These are phyloP conservation scores for Smithsoniella earleae DNA, from an alignment of 163 green algal species.

Conservation along the genomic window DNA sequence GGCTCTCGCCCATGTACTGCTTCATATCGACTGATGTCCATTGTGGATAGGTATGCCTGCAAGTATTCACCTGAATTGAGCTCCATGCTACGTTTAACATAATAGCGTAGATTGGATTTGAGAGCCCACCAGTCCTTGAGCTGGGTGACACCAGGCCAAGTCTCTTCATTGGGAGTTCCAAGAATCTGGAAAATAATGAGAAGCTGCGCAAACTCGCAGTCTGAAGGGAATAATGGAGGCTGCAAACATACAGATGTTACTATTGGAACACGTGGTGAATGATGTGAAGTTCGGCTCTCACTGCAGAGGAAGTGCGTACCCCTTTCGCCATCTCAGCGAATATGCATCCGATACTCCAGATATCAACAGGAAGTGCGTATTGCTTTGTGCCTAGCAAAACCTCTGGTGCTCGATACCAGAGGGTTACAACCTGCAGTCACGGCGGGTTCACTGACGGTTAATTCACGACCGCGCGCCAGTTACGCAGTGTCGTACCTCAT, in stretches of 20 bases:
- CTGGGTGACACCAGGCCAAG: constrained; percentile 88
- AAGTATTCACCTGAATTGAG: not conserved
- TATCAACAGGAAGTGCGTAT: constrained; percentile 95
- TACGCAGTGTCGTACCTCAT: no score
- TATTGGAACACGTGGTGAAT: not conserved
- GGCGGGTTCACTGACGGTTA: no score
- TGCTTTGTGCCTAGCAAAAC: constrained; percentile 90
- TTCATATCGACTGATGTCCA: constrained; percentile 29
- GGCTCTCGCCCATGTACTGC: constrained; percentile 33
- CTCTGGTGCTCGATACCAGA: constrained; percentile 98
- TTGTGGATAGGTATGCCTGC: constrained; percentile 22
- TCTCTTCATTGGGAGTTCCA: constrained; percentile 82
- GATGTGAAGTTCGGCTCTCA: no score
- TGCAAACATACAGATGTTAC: constrained; percentile 36
- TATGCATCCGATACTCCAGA: constrained; percentile 97
- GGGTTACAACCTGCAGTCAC: constrained; percentile 83
- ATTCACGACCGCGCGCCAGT: no score
- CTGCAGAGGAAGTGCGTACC: not conserved
- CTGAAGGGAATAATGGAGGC: constrained; percentile 89
- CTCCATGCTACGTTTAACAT: not conserved
- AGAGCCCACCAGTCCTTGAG: constrained; percentile 75
- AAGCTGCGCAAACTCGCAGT: constrained; percentile 96
- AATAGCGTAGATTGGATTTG: not conserved
- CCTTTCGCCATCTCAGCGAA: constrained; percentile 87
- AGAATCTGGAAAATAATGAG: constrained; percentile 98